These are phyloP conservation scores for Rhizophagus sp. DNA, from an alignment of 192 early-diverging fungal genomes.

Conservation along the genomic window DNA sequence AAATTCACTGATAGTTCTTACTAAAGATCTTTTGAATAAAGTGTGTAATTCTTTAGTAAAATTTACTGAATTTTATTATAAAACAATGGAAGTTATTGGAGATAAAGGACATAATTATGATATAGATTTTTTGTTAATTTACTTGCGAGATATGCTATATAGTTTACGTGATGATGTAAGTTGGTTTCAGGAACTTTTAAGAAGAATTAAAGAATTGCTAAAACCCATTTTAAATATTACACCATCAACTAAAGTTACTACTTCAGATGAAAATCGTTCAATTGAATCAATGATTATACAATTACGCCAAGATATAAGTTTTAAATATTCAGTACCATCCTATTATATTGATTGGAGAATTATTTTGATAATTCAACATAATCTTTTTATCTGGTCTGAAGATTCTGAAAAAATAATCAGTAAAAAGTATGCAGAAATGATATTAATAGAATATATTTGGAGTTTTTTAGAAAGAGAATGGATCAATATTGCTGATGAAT, in stretches of 20 bases:
- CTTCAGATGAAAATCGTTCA: no score
- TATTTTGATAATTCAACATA: no score
- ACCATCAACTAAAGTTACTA: no score
- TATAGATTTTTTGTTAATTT: conserved; percentile 19
- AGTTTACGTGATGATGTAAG: conserved; percentile 3
- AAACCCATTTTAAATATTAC: background rate
- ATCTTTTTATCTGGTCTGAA: no score
- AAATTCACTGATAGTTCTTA: background rate
- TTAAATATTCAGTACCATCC: no score
- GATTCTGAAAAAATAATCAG: no score
- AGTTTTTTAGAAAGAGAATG: background rate
- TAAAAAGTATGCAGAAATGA: no score
- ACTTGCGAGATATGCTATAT: conserved; percentile 6
- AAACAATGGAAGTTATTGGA: background rate
- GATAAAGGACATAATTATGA: background rate
- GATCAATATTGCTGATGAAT: background rate
- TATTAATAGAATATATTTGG: background rate
- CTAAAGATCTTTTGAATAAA: background rate
- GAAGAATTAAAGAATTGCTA: background rate
- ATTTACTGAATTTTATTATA: background rate
- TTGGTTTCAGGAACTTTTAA: background rate
- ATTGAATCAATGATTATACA: no score
- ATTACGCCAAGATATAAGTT: no score
- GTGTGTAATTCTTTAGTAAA: background rate
- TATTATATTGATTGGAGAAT: no score